Evolutionary conservation across 331 rosid species (phyloP).

Genomic region (Quercus tomentella): DNA sequence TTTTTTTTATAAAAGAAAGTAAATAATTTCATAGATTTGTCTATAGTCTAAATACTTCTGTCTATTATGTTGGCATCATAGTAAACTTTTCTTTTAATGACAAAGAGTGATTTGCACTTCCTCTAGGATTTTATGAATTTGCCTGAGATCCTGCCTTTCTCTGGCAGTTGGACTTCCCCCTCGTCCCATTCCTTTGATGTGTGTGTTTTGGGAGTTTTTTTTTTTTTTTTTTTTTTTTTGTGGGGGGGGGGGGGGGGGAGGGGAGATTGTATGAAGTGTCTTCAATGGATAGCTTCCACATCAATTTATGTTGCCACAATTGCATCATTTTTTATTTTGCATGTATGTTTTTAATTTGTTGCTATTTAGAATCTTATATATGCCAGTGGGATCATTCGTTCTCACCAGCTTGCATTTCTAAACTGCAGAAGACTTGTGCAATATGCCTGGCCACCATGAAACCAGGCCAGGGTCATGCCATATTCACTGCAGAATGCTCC

Average conservation of each 20-base stretch:
- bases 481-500: slow-evolving; percentile 96
- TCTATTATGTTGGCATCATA: background rate
- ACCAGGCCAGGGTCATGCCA: slow-evolving; percentile 87
- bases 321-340: background rate
- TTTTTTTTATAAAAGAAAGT: too few relatives aligned
- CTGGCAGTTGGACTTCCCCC: background rate
- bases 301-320: background rate
- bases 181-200: too few relatives aligned
- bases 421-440: slow-evolving; percentile 69
- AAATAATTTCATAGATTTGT: background rate
- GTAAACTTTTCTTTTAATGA: background rate
- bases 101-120: background rate
- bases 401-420: slow-evolving; percentile 28
- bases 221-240: too few relatives aligned
- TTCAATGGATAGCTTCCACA: background rate
- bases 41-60: background rate
- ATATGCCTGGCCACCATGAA: slow-evolving; percentile 75
- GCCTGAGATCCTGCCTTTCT: background rate
- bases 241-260: rapidly evolving
- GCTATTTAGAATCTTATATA: background rate
- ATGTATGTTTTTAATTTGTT: background rate
- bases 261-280: background rate
- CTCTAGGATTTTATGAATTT: background rate
- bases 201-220: too few relatives aligned
- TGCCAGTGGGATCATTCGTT: slow-evolving; percentile 1